These are phyloP conservation scores for Podila epigama DNA, from an alignment of 192 early-diverging fungal genomes.

Conservation along the genomic window DNA sequence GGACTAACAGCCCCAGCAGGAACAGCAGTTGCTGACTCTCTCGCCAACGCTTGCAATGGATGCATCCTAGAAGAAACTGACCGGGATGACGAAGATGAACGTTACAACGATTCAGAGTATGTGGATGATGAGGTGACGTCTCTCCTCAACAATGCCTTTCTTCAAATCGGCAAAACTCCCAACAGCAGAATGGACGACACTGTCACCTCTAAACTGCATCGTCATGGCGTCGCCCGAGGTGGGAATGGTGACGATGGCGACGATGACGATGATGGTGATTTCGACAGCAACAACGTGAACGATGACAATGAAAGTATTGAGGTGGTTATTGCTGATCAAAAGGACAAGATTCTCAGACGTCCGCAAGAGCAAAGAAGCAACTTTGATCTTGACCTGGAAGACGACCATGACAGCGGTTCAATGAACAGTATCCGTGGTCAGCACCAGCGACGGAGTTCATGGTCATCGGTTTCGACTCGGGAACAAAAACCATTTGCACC, in stretches of 20 bases:
- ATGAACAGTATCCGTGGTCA: not conserved
- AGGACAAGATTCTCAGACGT: slow-evolving; percentile 29
- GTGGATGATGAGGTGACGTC: slow-evolving; percentile 44
- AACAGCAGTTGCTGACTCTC: not conserved
- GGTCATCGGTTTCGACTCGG: slow-evolving; percentile 20
- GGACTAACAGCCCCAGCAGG: not conserved
- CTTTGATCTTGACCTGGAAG: slow-evolving; percentile 20
- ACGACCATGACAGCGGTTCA: not conserved
- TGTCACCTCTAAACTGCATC: not conserved
- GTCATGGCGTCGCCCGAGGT: not conserved
- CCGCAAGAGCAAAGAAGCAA: not conserved
- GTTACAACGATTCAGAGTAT: slow-evolving; percentile 41
- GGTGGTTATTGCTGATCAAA: slow-evolving; percentile 35
- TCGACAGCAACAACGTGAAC: too few species aligned
- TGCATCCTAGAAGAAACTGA: slow-evolving; percentile 15
- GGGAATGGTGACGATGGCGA: not conserved
- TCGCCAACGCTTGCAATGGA: not conserved
- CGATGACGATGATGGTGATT: not conserved
- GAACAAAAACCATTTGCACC: slow-evolving; percentile 41
- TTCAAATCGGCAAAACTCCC: slow-evolving; percentile 42
- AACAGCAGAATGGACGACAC: slow-evolving; percentile 25
- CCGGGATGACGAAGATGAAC: slow-evolving; percentile 18
- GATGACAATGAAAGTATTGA: slow-evolving; percentile 29
- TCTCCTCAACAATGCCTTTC: slow-evolving; percentile 32
- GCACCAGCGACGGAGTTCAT: slow-evolving; percentile 5